phyloP scores from a whole-genome alignment of 1,284 basidiomycete genomes.

The Papiliotrema nemorosa region DNA sequence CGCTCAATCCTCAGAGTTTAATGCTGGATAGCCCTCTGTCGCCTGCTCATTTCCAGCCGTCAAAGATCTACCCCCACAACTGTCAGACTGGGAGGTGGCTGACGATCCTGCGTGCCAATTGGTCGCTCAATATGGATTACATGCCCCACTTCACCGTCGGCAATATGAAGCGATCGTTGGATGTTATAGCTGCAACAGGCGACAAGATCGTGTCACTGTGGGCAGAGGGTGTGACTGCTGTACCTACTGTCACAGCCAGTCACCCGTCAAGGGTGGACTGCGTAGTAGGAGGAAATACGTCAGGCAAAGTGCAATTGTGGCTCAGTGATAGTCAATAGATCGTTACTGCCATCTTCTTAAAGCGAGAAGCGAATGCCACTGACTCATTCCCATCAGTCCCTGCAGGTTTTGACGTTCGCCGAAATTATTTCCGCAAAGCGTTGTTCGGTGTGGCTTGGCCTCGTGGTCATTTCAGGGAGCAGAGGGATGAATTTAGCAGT shows the following conservation, averaged over 20 bases:
- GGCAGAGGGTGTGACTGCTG: conserved; percentile 47
- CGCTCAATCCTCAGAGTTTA: conserved; percentile 38
- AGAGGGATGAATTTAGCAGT: too few relatives aligned
- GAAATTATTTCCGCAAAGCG: too few relatives aligned
- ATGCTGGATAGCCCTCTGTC: conserved; percentile 30
- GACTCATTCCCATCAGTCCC: too few relatives aligned
- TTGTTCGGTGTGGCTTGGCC: too few relatives aligned
- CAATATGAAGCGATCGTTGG: conserved; percentile 51
- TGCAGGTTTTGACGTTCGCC: too few relatives aligned
- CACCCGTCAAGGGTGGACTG: conserved; percentile 47
- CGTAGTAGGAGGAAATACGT: conserved; percentile 49
- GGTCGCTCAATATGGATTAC: conserved; percentile 48
- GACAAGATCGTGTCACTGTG: conserved; percentile 39
- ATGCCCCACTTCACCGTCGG: conserved; percentile 51
- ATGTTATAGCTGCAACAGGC: conserved; percentile 45
- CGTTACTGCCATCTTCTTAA: too few relatives aligned
- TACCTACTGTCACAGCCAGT: conserved; percentile 50
- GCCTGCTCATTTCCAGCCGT: conserved; percentile 32
- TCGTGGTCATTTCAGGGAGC: too few relatives aligned
- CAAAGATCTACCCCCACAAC: conserved; percentile 44
- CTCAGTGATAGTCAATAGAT: conserved; percentile 1
- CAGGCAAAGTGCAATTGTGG: conserved; percentile 47
- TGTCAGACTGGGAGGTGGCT: conserved; percentile 53
- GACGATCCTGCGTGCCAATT: conserved; percentile 52
- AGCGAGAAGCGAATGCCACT: too few relatives aligned